Percentiles rank a stretch among this genome's conserved stretches.
Conservation (phyloP, 768 basidiomycete genomes). For the Ramaria sp. region DNA sequence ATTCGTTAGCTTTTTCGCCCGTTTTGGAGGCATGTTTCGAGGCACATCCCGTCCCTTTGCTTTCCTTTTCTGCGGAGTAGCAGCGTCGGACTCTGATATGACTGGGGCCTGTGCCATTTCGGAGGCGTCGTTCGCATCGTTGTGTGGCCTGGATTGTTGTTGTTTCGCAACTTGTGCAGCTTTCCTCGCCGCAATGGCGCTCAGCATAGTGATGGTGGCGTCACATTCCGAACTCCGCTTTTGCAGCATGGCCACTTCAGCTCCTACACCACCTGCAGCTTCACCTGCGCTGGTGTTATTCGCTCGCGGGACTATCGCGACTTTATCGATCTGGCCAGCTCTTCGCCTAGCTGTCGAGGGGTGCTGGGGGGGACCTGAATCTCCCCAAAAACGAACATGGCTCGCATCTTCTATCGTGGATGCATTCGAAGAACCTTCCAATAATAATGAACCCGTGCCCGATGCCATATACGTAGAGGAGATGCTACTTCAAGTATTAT, state of each 20-base stretch:
- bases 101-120: not conserved
- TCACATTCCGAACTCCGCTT: not conserved
- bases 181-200: constrained; percentile 64
- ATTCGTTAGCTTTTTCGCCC: not conserved
- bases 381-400: constrained; percentile 69
- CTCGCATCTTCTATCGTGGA: constrained; percentile 74
- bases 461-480: constrained; percentile 77
- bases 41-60: not conserved
- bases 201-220: constrained; percentile 36
- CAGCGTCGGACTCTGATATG: not conserved
- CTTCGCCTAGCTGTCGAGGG: constrained; percentile 80
- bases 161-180: constrained; percentile 26
- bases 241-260: not conserved
- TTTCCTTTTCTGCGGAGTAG: not conserved
- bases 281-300: constrained; percentile 54
- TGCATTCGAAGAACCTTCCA: constrained; percentile 34
- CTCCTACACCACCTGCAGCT: constrained; percentile 19
- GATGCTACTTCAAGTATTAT: constrained; percentile 70
- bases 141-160: not conserved
- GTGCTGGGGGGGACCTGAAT: constrained; percentile 76
- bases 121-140: not conserved
- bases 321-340: constrained; percentile 76
- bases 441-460: constrained; percentile 39
- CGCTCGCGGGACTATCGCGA: constrained; percentile 76
- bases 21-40: not conserved